These are phyloP conservation scores for Camellia sinensis DNA, from an alignment of 148 eudicot genomes.

Conservation along the genomic window DNA sequence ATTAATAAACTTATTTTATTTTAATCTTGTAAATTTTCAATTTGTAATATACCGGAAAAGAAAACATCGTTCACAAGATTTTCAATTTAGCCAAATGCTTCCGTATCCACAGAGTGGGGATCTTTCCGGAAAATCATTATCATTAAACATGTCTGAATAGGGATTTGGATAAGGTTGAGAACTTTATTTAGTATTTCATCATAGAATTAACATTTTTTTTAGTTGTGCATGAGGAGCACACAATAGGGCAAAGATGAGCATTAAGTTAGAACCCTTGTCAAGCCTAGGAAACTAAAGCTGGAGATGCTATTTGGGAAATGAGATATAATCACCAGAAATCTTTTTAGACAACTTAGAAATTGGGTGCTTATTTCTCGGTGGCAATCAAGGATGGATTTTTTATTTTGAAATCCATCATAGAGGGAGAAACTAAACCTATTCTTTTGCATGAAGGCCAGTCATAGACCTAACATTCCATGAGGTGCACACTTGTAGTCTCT, in stretches of 20 bases:
- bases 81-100: neutral
- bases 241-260: neutral
- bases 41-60: neutral
- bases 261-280: constrained; percentile 1
- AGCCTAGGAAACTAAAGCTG: neutral
- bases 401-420: neutral
- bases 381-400: too few relatives aligned
- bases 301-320: neutral
- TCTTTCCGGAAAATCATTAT: neutral
- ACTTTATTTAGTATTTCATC: neutral
- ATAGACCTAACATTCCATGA: too few relatives aligned
- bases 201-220: neutral
- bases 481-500: too few relatives aligned
- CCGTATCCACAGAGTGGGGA: neutral
- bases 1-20: neutral
- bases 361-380: neutral
- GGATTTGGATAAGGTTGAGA: neutral
- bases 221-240: neutral
- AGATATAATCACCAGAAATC: neutral
- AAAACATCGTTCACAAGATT: neutral
- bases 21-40: neutral
- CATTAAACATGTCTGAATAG: neutral
- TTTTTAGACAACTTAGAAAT: neutral
- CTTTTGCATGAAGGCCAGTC: neutral
- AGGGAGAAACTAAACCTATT: neutral